Evolutionary conservation across 148 eudicot species (phyloP).

Genomic region (Rhododendron molle): DNA sequence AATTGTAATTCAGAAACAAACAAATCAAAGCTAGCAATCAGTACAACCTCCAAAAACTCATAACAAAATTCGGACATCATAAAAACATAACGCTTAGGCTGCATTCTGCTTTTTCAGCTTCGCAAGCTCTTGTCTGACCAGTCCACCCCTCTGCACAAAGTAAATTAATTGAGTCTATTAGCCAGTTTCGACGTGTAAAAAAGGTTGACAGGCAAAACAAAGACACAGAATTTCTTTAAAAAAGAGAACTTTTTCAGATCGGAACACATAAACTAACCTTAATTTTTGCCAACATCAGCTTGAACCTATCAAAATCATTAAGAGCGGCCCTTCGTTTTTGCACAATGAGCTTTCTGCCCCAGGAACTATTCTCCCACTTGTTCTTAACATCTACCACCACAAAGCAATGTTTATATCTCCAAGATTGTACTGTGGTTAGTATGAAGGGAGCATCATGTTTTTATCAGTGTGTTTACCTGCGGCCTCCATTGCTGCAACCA

Average conservation of each 20-base stretch:
- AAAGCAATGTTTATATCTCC: neutral
- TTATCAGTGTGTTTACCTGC: slow-evolving; percentile 39
- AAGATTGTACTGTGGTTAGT: neutral
- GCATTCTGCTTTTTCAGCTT: slow-evolving; percentile 41
- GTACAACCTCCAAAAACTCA: neutral
- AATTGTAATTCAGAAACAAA: neutral
- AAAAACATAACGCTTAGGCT: slow-evolving; percentile 10
- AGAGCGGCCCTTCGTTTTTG: slow-evolving; percentile 64
- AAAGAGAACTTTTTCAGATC: neutral
- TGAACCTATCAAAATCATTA: slow-evolving; percentile 65
- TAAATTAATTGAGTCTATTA: neutral
- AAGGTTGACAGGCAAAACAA: neutral
- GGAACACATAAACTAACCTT: slow-evolving; percentile 32
- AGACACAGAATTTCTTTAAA: neutral
- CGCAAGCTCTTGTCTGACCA: slow-evolving; percentile 49
- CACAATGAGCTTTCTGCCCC: slow-evolving; percentile 65
- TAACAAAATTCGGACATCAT: slow-evolving; percentile 22
- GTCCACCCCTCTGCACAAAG: slow-evolving; percentile 45
- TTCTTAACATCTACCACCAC: slow-evolving; percentile 49
- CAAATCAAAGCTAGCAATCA: neutral
- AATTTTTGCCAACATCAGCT: slow-evolving; percentile 73
- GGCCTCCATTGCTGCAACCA: slow-evolving; percentile 76
- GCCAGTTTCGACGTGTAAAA: neutral
- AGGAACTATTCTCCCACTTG: slow-evolving; percentile 77
- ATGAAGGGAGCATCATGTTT: neutral